Conservation (phyloP, 108 stramenopile species). For the Nitzschia sp. region DNA sequence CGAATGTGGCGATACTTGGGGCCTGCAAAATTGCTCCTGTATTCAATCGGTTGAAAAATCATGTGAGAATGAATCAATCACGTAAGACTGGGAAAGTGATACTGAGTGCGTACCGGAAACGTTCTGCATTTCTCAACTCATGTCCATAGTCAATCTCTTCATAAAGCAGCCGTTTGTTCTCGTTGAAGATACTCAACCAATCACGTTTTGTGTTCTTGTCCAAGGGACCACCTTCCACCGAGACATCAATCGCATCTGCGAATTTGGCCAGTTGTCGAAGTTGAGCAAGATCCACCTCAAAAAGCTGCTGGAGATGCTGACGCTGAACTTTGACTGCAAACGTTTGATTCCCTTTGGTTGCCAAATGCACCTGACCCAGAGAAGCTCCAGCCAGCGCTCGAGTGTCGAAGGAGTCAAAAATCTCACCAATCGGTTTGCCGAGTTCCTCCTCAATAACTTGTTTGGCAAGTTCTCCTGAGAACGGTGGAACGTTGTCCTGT, state of each 20-base stretch:
- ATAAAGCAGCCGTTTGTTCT: conserved; percentile 90
- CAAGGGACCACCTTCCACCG: conserved; percentile 85
- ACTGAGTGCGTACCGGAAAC: conserved; percentile 57
- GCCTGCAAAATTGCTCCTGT: conserved; percentile 69
- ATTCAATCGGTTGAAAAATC: background rate
- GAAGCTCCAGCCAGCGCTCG: conserved; percentile 88
- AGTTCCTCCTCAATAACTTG: conserved; percentile 89
- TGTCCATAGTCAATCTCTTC: conserved; percentile 95
- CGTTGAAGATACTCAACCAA: conserved; percentile 93
- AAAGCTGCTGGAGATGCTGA: conserved; percentile 85
- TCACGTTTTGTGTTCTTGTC: conserved; percentile 85
- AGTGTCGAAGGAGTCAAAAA: conserved; percentile 82
- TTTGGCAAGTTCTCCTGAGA: conserved; percentile 84
- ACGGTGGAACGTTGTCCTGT: conserved; percentile 96
- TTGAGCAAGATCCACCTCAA: conserved; percentile 94
- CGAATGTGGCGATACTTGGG: conserved; percentile 86
- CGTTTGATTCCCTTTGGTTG: conserved; percentile 74
- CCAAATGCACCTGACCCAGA: conserved; percentile 95
- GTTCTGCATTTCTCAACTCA: conserved; percentile 84
- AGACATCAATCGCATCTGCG: conserved; percentile 92
- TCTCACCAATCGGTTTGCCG: conserved; percentile 78
- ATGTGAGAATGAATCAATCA: background rate
- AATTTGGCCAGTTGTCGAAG: conserved; percentile 87
- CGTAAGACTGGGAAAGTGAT: background rate
- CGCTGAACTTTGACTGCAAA: conserved; percentile 95